A percentile compares a stretch with the other conserved stretches of the same genome.
These are phyloP conservation scores for Xylariaceae sp. DNA, from an alignment of 2,329 filamentous ascomycete genomes.

Conservation along the genomic window DNA sequence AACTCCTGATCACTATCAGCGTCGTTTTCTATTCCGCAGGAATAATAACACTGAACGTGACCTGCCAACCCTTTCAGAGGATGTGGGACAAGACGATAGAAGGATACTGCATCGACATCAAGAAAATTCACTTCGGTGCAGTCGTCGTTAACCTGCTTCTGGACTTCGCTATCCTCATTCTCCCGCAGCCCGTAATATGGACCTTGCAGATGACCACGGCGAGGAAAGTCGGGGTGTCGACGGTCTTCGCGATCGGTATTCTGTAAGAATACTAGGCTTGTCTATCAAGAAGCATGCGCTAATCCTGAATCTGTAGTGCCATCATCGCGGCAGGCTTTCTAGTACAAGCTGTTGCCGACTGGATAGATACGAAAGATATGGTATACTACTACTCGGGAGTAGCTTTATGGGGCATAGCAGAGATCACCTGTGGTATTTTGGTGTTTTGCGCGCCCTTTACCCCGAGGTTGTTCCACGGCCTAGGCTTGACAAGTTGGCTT, in stretches of 20 bases:
- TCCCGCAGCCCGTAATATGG: conserved; percentile 10
- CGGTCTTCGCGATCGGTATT: conserved; percentile 6
- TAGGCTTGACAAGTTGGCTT: background rate
- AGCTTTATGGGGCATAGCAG: conserved; percentile 13
- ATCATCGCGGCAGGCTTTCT: conserved; percentile 7
- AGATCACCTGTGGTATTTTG: conserved; percentile 13
- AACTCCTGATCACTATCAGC: conserved; percentile 1
- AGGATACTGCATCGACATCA: conserved; percentile 6
- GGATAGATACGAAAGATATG: conserved; percentile 11
- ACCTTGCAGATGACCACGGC: background rate
- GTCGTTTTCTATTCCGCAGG: background rate
- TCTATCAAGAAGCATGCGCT: background rate
- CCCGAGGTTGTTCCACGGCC: conserved; percentile 3
- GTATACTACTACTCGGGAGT: conserved; percentile 12
- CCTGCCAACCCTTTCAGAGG: conserved; percentile 2
- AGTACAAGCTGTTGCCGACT: conserved; percentile 1
- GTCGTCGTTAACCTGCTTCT: conserved; percentile 3
- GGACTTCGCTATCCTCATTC: conserved; percentile 4
- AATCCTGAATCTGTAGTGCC: background rate
- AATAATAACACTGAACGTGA: conserved; percentile 3
- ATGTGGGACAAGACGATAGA: conserved; percentile 5
- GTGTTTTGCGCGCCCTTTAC: conserved; percentile 9
- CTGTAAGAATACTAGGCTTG: conserved; percentile 2
- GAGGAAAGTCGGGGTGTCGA: conserved; percentile 3
- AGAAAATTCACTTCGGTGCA: conserved; percentile 4